Percentiles rank a stretch among this genome's conserved stretches.
Evolutionary conservation across 257 asterid genomes (phyloP).

Genomic region (Solanum pennellii): DNA sequence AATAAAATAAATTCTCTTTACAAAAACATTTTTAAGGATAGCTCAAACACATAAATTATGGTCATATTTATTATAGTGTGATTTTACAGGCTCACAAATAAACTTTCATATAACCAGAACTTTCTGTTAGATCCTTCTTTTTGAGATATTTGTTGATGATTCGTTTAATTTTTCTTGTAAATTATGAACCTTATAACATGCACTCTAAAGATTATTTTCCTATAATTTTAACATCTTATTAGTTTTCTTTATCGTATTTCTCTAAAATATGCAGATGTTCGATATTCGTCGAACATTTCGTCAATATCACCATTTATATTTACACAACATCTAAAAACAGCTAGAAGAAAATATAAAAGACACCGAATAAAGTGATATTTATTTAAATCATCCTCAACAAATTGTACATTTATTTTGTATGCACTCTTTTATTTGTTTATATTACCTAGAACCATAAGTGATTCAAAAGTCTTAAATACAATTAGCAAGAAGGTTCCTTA

Average conservation of each 20-base stretch:
- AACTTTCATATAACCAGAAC: background rate
- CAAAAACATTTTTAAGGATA: too few species aligned
- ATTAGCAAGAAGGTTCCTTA: background rate
- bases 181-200: background rate
- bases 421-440: background rate
- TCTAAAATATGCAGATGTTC: background rate
- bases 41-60: too few species aligned
- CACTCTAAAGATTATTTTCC: too few species aligned
- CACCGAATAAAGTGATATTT: background rate
- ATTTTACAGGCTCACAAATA: background rate
- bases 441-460: background rate
- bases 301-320: background rate
- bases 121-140: too few species aligned
- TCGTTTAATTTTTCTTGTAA: too few species aligned
- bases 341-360: too few species aligned
- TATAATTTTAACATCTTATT: too few species aligned
- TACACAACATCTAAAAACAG: too few species aligned
- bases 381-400: background rate
- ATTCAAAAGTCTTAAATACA: background rate
- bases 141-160: background rate
- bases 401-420: background rate
- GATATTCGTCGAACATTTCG: background rate
- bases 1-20: too few species aligned
- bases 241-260: too few species aligned
- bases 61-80: background rate